Conservation (phyloP, 768 basidiomycete genomes). For the Phlebiopsis gigantea region DNA sequence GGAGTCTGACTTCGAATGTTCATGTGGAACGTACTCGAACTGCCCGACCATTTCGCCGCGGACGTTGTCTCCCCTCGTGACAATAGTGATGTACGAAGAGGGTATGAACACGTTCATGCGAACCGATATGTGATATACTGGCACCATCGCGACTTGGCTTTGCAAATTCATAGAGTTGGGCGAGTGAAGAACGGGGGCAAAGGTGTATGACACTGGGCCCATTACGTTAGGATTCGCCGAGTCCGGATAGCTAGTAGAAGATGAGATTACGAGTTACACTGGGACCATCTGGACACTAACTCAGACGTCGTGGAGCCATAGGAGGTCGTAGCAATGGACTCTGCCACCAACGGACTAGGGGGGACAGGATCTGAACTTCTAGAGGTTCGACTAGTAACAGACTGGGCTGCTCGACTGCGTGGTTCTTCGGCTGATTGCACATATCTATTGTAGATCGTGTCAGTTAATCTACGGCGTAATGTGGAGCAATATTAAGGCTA, state of each 20-base stretch:
- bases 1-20: neutral
- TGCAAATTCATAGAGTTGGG: slow-evolving; percentile 18
- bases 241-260: neutral
- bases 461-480: neutral
- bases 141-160: slow-evolving; percentile 7
- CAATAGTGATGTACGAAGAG: slow-evolving; percentile 40
- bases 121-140: slow-evolving; percentile 41
- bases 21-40: slow-evolving; percentile 36
- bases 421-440: slow-evolving; percentile 1
- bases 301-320: neutral
- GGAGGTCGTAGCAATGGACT: neutral
- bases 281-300: neutral
- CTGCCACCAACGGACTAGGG: neutral
- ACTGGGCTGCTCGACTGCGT: neutral
- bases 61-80: slow-evolving; percentile 33
- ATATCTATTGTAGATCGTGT: neutral
- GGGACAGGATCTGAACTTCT: neutral
- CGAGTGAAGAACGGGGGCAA: slow-evolving; percentile 10
- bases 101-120: slow-evolving; percentile 47
- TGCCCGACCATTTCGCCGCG: slow-evolving; percentile 42
- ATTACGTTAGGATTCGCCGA: neutral
- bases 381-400: neutral
- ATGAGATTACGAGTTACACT: neutral
- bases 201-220: slow-evolving; percentile 12
- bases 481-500: neutral